These are phyloP conservation scores for Esteya vermicola DNA, from an alignment of 2,329 filamentous ascomycete species.

Conservation along the genomic window DNA sequence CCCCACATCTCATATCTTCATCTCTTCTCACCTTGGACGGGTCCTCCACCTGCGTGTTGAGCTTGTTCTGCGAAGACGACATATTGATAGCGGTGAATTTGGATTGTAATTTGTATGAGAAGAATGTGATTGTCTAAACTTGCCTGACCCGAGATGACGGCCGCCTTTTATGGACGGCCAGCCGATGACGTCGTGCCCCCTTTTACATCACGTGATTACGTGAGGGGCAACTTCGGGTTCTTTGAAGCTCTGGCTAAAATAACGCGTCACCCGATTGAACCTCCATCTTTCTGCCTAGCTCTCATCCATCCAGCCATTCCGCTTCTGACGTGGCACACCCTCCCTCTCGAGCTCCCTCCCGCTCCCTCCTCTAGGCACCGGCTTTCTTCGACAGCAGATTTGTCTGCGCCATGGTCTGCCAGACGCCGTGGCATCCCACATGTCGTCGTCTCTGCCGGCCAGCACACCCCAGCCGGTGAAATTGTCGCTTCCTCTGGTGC, in stretches of 20 bases:
- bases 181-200: not conserved
- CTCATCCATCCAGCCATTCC: too few species aligned
- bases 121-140: too few species aligned
- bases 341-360: too few species aligned
- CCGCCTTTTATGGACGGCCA: not conserved
- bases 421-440: conserved; percentile 13
- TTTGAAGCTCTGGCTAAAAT: too few species aligned
- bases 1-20: too few species aligned
- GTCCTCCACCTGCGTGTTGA: conserved; percentile 13
- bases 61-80: conserved; percentile 10
- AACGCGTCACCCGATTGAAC: too few species aligned
- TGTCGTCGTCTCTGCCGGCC: conserved; percentile 28
- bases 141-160: too few species aligned
- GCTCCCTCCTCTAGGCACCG: not conserved
- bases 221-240: not conserved
- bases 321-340: too few species aligned
- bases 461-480: conserved; percentile 57
- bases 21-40: conserved; percentile 11
- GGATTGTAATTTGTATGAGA: too few species aligned
- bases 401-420: conserved; percentile 2
- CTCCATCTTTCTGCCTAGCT: too few species aligned
- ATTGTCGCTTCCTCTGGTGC: conserved; percentile 61
- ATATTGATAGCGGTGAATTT: too few species aligned
- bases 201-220: conserved; percentile 1
- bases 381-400: too few species aligned